These are phyloP conservation scores for Phaffia tasmanica DNA, from an alignment of 768 basidiomycete genomes.

Conservation along the genomic window DNA sequence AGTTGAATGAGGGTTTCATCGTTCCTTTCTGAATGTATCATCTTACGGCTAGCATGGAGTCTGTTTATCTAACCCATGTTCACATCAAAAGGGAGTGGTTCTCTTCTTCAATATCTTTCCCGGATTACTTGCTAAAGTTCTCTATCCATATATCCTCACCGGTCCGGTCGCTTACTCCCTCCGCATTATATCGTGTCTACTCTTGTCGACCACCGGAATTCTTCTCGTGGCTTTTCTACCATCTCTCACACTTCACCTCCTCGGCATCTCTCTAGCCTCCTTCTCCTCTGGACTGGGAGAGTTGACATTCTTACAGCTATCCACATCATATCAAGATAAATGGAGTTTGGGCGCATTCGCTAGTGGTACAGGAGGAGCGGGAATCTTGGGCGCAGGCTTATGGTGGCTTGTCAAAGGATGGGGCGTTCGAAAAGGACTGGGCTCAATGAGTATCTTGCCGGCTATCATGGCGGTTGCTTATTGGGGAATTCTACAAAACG, in stretches of 20 bases:
- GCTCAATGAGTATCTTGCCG: constrained; percentile 41
- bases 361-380: constrained; percentile 87
- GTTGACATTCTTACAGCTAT: constrained; percentile 86
- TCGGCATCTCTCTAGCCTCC: constrained; percentile 72
- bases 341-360: constrained; percentile 77
- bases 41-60: neutral
- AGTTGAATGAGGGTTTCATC: neutral
- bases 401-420: constrained; percentile 89
- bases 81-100: constrained; percentile 54
- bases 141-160: constrained; percentile 82
- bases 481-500: neutral
- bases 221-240: constrained; percentile 70
- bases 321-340: constrained; percentile 38
- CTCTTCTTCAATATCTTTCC: constrained; percentile 82
- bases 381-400: constrained; percentile 76
- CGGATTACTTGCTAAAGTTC: constrained; percentile 54
- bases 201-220: constrained; percentile 71
- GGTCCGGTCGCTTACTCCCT: constrained; percentile 71
- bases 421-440: constrained; percentile 73
- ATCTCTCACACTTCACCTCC: constrained; percentile 53
- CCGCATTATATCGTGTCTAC: constrained; percentile 63
- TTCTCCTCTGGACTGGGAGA: constrained; percentile 91
- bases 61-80: neutral
- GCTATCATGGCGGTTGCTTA: constrained; percentile 4
- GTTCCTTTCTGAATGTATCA: neutral